phyloP scores from a whole-genome alignment of 2,329 filamentous ascomycete species.

The Colletotrichum acutatum region DNA sequence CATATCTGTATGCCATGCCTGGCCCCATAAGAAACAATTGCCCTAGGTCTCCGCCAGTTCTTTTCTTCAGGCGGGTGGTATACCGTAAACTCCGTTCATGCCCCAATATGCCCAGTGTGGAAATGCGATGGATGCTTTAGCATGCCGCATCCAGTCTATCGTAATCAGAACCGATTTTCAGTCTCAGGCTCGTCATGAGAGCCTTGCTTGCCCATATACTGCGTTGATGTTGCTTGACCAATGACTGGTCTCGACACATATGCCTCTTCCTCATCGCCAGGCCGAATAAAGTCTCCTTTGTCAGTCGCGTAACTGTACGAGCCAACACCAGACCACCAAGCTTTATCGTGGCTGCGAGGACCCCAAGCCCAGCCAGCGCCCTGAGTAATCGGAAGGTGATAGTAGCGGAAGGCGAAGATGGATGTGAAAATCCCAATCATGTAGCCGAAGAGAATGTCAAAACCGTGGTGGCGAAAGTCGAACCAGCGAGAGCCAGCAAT shows the following conservation, averaged over 20 bases:
- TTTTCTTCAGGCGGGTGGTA: conserved; percentile 25
- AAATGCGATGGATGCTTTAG: conserved; percentile 5
- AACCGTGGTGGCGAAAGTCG: conserved; percentile 90
- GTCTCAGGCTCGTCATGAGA: conserved; percentile 20
- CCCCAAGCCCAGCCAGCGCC: conserved; percentile 94
- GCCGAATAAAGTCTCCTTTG: conserved; percentile 41
- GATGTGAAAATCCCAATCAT: conserved; percentile 78
- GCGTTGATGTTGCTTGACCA: conserved; percentile 22
- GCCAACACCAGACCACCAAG: conserved; percentile 82
- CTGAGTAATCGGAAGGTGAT: conserved; percentile 82
- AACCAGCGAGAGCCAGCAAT: conserved; percentile 88
- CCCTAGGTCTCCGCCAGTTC: conserved; percentile 5
- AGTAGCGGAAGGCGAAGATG: conserved; percentile 83
- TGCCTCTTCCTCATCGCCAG: conserved; percentile 45
- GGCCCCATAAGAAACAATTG: conserved; percentile 6
- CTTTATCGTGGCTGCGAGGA: conserved; percentile 75
- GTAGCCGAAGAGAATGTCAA: conserved; percentile 90
- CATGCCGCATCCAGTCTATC: background rate
- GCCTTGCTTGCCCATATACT: conserved; percentile 27
- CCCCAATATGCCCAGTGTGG: conserved; percentile 8
- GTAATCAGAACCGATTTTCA: conserved; percentile 22
- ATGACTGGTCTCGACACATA: conserved; percentile 17
- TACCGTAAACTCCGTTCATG: conserved; percentile 34
- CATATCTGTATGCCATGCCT: conserved; percentile 22
- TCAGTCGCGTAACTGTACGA: conserved; percentile 66